Base-by-base conservation (phyloP, 495 filamentous ascomycete genomes). In the Apiosordaria backusii region DNA sequence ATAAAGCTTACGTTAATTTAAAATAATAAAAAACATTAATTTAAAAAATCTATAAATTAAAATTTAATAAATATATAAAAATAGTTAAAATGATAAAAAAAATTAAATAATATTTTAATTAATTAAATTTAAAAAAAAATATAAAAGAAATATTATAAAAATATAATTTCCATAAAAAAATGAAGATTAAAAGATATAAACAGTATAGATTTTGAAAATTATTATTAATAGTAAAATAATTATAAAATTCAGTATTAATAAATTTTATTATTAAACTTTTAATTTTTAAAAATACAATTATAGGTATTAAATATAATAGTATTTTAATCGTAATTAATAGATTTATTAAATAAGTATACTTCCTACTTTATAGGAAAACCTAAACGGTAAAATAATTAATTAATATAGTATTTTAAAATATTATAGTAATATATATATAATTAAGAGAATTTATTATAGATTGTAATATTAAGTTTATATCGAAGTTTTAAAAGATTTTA, bases 321-420 rank as follows among this genome's bases (percentile, higher is more conserved):
- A 61, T 61, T 7, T 40, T 21, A 0, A 45, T 40, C n/a, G n/a
- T n/a, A n/a, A n/a, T n/a, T n/a, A n/a, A n/a, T n/a, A n/a, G n/a
- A n/a, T n/a, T n/a, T n/a, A 35, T 24, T 7, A 61, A 61, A n/a
- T 61, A 19, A 15, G 25, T 15, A 4, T 61, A 61, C 35, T 61
- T 61, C 21, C 16, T 61, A 4, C 59, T 15, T 1, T 40, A 1
- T n/a, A 61, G 15, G 29, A 13, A 40, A 40, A 50, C 2, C 25
- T 25, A 4, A 7, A 61, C 59, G 18, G 59, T 15, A n/a, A 19
- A 61, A 40, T 40, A 61, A 61, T 24, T 58, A 23, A 19, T 24
- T 7, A 23, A 24, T 19, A 6, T 58, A 6, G 21, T 58, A 4
- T 15, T 23, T 23, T 19, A 19, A 13, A 58, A 58, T 15, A 29